These are phyloP conservation scores for Albatrellus sp. DNA, from an alignment of 1,284 basidiomycete species.

Conservation along the genomic window DNA sequence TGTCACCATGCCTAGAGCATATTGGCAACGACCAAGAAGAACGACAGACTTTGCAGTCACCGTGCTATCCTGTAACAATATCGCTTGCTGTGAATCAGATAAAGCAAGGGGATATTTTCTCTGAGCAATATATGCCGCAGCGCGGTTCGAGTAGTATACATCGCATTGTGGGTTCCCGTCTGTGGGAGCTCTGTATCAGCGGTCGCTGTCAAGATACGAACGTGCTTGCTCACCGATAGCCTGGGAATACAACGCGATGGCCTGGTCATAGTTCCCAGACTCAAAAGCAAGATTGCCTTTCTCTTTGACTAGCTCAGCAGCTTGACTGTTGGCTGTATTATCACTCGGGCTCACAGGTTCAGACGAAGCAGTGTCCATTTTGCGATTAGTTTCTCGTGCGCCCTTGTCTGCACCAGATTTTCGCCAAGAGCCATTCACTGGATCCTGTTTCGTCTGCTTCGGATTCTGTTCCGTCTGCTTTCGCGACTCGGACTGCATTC, in stretches of 20 bases:
- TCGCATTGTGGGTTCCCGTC: not conserved
- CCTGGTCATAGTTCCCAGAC: not conserved
- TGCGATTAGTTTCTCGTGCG: no score
- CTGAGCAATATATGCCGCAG: slow-evolving; percentile 1
- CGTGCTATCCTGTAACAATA: not conserved
- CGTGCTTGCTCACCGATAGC: slow-evolving; percentile 5
- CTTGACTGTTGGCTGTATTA: not conserved
- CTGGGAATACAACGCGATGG: not conserved
- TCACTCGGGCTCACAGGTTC: not conserved
- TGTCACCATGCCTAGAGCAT: slow-evolving; percentile 6
- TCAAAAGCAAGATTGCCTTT: not conserved
- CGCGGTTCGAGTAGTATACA: slow-evolving; percentile 6
- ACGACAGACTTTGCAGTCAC: not conserved
- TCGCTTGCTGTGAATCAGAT: slow-evolving; percentile 9
- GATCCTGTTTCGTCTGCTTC: no score
- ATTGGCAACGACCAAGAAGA: slow-evolving; percentile 9
- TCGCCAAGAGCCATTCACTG: no score
- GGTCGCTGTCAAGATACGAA: not conserved
- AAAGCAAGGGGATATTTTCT: slow-evolving; percentile 5
- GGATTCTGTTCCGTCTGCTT: no score
- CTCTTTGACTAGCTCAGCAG: not conserved
- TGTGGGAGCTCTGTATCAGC: not conserved
- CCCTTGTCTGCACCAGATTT: no score
- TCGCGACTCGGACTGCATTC: no score
- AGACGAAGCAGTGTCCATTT: no score